Conservation (phyloP, 2,329 filamentous ascomycete species). For the Grosmannia huntii region DNA sequence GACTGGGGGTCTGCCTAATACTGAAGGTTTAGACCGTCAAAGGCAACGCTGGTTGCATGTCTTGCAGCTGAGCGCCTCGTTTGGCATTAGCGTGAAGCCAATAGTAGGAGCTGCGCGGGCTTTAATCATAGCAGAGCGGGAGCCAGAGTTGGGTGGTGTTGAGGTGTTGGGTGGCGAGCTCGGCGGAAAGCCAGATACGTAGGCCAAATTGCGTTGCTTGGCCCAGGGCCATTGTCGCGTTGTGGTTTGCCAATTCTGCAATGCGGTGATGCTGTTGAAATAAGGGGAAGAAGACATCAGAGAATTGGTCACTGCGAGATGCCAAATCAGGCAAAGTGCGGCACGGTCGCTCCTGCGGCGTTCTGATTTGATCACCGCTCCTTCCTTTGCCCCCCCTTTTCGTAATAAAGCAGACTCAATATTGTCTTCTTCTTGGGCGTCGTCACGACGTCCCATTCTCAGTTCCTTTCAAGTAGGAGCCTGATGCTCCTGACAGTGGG, state of each 20-base stretch:
- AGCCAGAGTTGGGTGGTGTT: neutral
- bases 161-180: neutral
- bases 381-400: neutral
- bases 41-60: neutral
- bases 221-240: neutral
- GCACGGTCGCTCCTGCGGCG: neutral
- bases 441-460: neutral
- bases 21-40: neutral
- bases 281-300: neutral
- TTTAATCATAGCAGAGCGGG: neutral
- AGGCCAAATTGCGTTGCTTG: neutral
- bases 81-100: neutral
- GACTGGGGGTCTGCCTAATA: neutral
- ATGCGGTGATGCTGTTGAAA: neutral
- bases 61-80: neutral
- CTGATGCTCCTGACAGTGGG: neutral
- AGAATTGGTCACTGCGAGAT: neutral
- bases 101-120: neutral
- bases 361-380: neutral
- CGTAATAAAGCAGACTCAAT: too few species aligned
- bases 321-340: neutral
- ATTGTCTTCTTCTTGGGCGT: neutral
- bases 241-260: neutral
- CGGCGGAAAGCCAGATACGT: neutral
- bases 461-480: neutral